A percentile compares a stretch with the other conserved stretches of the same genome.
phyloP scores from a whole-genome alignment of 495 filamentous ascomycete genomes.

The Trichoderma asperelloides region DNA sequence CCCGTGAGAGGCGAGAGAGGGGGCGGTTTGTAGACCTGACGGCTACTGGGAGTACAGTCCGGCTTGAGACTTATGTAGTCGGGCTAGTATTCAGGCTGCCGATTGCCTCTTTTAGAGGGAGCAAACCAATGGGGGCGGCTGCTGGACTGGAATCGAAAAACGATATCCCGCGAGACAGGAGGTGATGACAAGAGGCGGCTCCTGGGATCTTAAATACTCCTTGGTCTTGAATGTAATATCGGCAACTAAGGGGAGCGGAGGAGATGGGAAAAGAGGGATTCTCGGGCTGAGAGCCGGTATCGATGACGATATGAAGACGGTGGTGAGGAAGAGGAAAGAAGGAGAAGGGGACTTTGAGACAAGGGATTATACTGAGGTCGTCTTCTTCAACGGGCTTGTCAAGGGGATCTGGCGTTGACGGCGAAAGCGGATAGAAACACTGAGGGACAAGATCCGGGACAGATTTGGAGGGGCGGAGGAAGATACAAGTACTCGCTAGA shows the following conservation, averaged over 20 bases:
- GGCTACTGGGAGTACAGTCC: neutral
- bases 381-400: neutral
- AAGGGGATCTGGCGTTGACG: neutral
- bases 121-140: neutral
- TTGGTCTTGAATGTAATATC: neutral
- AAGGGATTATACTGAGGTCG: neutral
- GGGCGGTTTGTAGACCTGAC: neutral
- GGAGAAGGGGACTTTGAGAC: neutral
- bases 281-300: neutral
- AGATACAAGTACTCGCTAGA: slow-evolving; percentile 7
- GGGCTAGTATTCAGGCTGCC: neutral
- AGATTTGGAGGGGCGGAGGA: slow-evolving; percentile 3
- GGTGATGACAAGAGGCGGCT: neutral
- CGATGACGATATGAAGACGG: neutral
- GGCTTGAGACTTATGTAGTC: neutral
- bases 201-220: neutral
- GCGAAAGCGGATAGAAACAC: slow-evolving; percentile 1
- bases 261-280: neutral
- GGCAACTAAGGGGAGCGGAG: neutral
- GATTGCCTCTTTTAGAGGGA: neutral
- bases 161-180: too few species aligned
- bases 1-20: neutral
- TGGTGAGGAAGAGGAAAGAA: neutral
- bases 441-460: slow-evolving; percentile 5
- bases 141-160: neutral